Percentiles rank a stretch among this genome's conserved stretches.
phyloP scores from a whole-genome alignment of 2,329 filamentous ascomycete species.

The Ophiognomonia clavigignenti-juglandacearum region DNA sequence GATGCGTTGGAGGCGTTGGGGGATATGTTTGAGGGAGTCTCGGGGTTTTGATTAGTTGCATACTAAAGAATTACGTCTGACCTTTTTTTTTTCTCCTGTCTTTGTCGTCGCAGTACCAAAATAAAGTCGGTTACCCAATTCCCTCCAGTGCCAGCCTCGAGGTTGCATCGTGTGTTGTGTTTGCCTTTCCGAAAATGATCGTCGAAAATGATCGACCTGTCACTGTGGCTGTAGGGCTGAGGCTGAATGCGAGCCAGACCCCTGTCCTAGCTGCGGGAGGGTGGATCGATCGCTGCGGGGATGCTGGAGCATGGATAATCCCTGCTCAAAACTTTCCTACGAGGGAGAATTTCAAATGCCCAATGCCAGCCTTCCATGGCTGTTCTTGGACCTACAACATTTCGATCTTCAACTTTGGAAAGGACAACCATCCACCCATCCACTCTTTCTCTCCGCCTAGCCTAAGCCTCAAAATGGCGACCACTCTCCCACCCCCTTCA shows the following conservation, averaged over 20 bases:
- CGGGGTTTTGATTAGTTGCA: neutral
- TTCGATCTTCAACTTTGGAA: constrained; percentile 6
- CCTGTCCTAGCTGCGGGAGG: neutral
- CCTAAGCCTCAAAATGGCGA: constrained; percentile 24
- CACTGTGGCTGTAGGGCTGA: constrained; percentile 11
- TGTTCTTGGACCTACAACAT: no score
- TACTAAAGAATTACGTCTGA: no score
- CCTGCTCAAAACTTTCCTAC: neutral
- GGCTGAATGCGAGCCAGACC: neutral
- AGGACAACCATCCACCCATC: neutral
- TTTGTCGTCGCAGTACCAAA: no score
- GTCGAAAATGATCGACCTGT: neutral
- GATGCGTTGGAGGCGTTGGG: constrained; percentile 5
- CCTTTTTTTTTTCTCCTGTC: no score
- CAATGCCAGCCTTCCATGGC: no score
- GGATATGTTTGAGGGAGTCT: neutral
- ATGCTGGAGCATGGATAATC: no score
- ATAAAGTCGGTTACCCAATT: no score
- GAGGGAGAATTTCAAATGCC: neutral
- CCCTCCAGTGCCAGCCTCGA: no score
- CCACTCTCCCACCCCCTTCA: constrained; percentile 29
- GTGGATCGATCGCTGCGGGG: neutral
- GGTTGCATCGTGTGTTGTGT: no score
- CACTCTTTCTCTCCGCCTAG: neutral
- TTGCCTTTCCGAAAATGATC: no score